These are phyloP conservation scores for Verticillium nonalfalfae DNA, from an alignment of 2,329 filamentous ascomycete species.

Conservation along the genomic window DNA sequence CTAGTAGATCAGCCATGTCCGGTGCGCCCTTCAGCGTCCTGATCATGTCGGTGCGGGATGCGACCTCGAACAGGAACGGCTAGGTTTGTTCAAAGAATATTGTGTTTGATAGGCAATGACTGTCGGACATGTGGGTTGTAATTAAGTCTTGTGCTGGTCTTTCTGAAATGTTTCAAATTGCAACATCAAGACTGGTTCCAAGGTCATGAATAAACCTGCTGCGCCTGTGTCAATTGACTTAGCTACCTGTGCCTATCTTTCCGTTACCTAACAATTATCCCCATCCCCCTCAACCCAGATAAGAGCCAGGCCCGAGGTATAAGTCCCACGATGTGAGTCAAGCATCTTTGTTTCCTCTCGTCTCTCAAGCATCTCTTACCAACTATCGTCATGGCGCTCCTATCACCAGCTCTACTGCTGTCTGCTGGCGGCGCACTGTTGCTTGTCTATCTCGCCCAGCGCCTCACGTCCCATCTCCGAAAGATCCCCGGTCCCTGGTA, in stretches of 20 bases:
- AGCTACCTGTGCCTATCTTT: background rate
- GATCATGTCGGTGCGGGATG: background rate
- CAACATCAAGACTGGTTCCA: background rate
- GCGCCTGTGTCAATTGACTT: background rate
- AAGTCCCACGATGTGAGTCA: background rate
- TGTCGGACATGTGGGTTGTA: background rate
- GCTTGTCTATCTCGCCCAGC: conserved; percentile 9
- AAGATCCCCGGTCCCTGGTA: conserved; percentile 40
- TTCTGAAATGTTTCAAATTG: background rate
- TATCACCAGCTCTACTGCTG: conserved; percentile 11
- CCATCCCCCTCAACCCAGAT: background rate
- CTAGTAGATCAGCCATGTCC: background rate
- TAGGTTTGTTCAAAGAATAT: no score
- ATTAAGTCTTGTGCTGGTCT: background rate
- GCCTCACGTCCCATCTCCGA: conserved; percentile 28
- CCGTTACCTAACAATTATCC: background rate
- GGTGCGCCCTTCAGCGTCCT: background rate
- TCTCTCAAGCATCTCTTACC: background rate
- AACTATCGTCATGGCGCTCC: conserved; percentile 10
- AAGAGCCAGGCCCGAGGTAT: background rate
- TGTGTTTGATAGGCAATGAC: background rate
- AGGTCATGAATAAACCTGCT: background rate
- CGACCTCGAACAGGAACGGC: background rate
- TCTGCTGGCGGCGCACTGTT: conserved; percentile 5
- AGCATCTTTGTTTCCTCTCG: background rate